Evolutionary conservation across 495 filamentous ascomycete species (phyloP), one percentile per base, ranked within the genome.

Genomic region (Podospora anserina): DNA sequence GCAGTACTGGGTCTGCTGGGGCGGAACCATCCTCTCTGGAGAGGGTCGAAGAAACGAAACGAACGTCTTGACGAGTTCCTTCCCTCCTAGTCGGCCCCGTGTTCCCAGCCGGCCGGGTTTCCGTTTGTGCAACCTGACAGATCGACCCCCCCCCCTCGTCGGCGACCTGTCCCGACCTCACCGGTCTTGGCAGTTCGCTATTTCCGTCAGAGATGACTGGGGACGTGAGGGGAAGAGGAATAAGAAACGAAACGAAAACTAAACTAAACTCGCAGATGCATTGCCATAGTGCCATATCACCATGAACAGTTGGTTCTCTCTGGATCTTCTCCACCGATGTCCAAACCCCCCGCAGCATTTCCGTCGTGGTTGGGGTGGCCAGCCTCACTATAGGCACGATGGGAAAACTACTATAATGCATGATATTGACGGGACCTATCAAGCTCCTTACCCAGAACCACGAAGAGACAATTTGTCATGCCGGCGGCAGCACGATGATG

Each of bases 71-170:
- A 23, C 2, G 49, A 7, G 19, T 32, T 11, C 18, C 30, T 39
- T 23, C 23, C 23, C 30, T 16, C 28, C 55, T 19, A 56, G 58
- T 55, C 34, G 39, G 23, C 61, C 59, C 54, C 64, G 64, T 61
- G 28, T 66, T 63, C 49, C 69, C 69, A 70, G 62, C 54, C 69
- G 63, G 69, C 69, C 69, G 69, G 69, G 55, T 67, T 70, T 4
- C 59, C 59, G 59, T 63, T 39, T 62, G 69, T 71, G 63, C 26
- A 63, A 71, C 69, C 61, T 63, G 15, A 39, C 53, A 55, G 26
- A 49, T 32, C 49, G 44, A 49, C 39, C 61, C 49, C 62, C 20
- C 20, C 23, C 44, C 60, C 66, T 53, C 53, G 28, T 63, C 66
- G 28, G 61, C 65, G 62, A 65, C 69, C 62, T 44, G 56, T 62